Evolutionary conservation across 768 basidiomycete genomes (phyloP), one percentile per base, ranked within the genome.

Genomic region (Suillus brevipes): DNA sequence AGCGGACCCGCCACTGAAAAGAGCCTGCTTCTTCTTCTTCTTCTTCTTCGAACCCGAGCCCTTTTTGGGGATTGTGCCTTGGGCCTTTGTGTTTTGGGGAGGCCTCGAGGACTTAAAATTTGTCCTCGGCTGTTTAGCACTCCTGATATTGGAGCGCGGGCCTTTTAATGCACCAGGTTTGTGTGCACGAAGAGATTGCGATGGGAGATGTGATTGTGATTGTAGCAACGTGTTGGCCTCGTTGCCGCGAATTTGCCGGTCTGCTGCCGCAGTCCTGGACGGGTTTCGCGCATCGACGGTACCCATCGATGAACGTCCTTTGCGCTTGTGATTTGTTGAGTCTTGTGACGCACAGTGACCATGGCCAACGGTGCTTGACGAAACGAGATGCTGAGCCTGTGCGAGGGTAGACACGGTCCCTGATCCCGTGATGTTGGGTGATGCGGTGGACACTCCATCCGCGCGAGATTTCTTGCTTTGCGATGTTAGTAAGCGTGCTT

Each of bases 281-380:
- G 61, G 53, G 63, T 72, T 61, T 65, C 80, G 79, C 37, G 77
- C 71, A 64, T 80, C 74, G 38, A 75, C 71, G 63, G 78, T 66
- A 10, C 77, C 70, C 73, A 87, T 91, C 65, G 84, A 80, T 20
- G 87, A 86, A 42, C 89, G 84, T 42, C 87, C 85, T 68, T 83
- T 77, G 70, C 83, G 83, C 75, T 83, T 88, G 66, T 78, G 79
- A 6, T 62, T 69, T 38, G 67, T 23, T 13, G 53, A 58, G 13
- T 67, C 65, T 70, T 69, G 69, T 45, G 56, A 47, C 18, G 23
- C 63, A 63, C 43, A 65, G 34, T 64, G 70, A 66, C 74, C 74
- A 70, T 61, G 70, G 69, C 71, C 75, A 72, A 56, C 65, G 65
- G 65, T 78, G 74, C 68, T 70, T 69, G 75, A 70, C 38, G 55